A percentile compares a stretch with the other conserved stretches of the same genome.
Evolutionary conservation across 2,329 filamentous ascomycete species (phyloP).

Genomic region (Fusarium sp.): DNA sequence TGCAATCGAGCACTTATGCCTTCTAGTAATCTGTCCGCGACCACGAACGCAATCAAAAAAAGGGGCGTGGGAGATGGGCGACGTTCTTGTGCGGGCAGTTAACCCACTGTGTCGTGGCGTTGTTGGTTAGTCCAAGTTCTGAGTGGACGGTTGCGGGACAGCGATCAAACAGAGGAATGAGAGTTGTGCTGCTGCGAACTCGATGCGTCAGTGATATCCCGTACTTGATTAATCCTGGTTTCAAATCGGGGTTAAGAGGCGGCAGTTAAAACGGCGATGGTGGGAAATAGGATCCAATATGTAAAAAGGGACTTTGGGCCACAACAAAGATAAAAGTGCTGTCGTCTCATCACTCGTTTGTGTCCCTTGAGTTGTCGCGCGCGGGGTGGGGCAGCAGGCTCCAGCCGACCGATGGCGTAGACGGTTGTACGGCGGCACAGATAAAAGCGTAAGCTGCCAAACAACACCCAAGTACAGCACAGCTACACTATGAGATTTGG

Average conservation of each 20-base stretch:
- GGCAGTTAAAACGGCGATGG: not conserved
- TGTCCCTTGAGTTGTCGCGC: slow-evolving; percentile 23
- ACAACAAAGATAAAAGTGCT: slow-evolving; percentile 21
- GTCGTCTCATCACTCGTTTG: slow-evolving; percentile 25
- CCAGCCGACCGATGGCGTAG: slow-evolving; percentile 21
- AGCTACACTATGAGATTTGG: not conserved
- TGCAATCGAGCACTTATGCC: slow-evolving; percentile 1
- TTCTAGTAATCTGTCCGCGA: slow-evolving; percentile 14
- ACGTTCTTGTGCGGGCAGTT: slow-evolving; percentile 32
- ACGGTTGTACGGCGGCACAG: slow-evolving; percentile 20
- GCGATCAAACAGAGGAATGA: slow-evolving; percentile 36
- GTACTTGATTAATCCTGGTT: slow-evolving; percentile 1
- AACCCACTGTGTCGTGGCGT: slow-evolving; percentile 39
- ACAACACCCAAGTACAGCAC: slow-evolving; percentile 2
- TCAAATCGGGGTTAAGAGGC: not conserved
- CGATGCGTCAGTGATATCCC: slow-evolving; percentile 26
- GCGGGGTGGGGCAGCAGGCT: slow-evolving; percentile 35
- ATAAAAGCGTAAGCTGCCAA: slow-evolving; percentile 3
- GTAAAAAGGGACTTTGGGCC: slow-evolving; percentile 7
- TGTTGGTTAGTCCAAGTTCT: slow-evolving; percentile 33
- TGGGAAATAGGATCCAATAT: slow-evolving; percentile 9
- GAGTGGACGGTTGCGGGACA: slow-evolving; percentile 45
- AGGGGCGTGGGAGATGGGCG: slow-evolving; percentile 34
- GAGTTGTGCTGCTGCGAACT: slow-evolving; percentile 21
- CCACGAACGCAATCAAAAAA: slow-evolving; percentile 31